Percentiles rank a stretch among this genome's conserved stretches.
phyloP scores from a whole-genome alignment of 225 moss, liverwort and hornwort species.

The Polytrichum commune region DNA sequence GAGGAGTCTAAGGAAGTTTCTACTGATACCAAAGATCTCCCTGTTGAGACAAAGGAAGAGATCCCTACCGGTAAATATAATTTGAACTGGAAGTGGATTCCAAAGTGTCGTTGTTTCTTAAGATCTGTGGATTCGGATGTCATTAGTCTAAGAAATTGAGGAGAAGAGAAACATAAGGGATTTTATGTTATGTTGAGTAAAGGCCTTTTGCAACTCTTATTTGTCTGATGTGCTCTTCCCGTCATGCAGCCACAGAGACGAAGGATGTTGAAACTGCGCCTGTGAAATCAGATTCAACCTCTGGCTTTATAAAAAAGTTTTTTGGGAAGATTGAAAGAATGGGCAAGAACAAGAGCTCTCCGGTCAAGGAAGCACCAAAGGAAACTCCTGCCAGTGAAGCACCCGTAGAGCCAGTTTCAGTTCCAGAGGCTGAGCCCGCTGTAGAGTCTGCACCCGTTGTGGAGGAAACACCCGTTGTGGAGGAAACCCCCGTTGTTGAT shows the following conservation, averaged over 20 bases:
- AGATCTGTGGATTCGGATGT: no score
- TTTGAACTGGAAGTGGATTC: no score
- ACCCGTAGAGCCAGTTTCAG: neutral
- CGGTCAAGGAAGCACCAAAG: slow-evolving; percentile 4
- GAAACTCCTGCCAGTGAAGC: slow-evolving; percentile 18
- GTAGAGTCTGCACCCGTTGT: slow-evolving; percentile 7
- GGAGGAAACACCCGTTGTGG: neutral
- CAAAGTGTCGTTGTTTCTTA: no score
- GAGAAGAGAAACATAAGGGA: no score
- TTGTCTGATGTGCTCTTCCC: no score
- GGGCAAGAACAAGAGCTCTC: slow-evolving; percentile 3
- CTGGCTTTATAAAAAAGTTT: slow-evolving; percentile 24
- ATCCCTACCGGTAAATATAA: slow-evolving; percentile 8
- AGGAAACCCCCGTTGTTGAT: neutral
- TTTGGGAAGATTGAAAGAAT: slow-evolving; percentile 29
- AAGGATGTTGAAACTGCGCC: slow-evolving; percentile 7
- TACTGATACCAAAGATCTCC: slow-evolving; percentile 1
- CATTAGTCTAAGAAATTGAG: no score
- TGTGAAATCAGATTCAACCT: neutral
- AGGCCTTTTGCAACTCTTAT: no score
- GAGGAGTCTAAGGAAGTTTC: slow-evolving; percentile 22
- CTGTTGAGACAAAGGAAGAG: slow-evolving; percentile 14
- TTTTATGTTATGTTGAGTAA: no score
- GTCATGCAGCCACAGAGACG: neutral
- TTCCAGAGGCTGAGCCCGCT: neutral